phyloP scores from a whole-genome alignment of 768 basidiomycete genomes.

The Pleurotus platypus region DNA sequence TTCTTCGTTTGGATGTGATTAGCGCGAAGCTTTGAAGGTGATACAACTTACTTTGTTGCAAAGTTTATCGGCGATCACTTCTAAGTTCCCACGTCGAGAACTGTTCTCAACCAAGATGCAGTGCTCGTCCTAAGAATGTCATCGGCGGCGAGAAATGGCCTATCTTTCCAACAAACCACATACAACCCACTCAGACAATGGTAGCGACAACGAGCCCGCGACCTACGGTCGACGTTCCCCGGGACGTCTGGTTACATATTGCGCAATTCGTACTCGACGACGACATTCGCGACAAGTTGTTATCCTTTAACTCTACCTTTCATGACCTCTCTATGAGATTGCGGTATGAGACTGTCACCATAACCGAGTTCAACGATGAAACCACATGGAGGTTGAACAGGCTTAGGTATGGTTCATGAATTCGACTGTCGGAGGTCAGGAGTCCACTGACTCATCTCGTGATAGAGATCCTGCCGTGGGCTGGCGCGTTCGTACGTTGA shows the following conservation, averaged over 20 bases:
- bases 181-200: too few relatives aligned
- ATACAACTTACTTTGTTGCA: too few relatives aligned
- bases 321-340: conserved; percentile 3
- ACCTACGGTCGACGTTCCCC: neutral
- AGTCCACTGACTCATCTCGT: neutral
- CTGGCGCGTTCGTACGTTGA: conserved; percentile 18
- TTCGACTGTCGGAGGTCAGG: neutral
- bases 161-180: too few relatives aligned
- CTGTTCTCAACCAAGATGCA: too few relatives aligned
- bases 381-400: conserved; percentile 3
- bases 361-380: neutral
- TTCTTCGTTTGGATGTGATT: too few relatives aligned
- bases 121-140: too few relatives aligned
- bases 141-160: too few relatives aligned
- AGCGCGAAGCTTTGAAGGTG: too few relatives aligned
- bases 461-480: conserved; percentile 20
- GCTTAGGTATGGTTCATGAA: neutral
- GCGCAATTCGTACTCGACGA: neutral
- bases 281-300: conserved; percentile 2
- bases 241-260: conserved; percentile 5
- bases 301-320: neutral
- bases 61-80: too few relatives aligned
- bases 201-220: too few relatives aligned
- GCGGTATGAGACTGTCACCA: conserved; percentile 4
- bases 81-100: too few relatives aligned